Base-by-base conservation (phyloP, 805 yeast genomes). In the Naumovozyma castellii region DNA sequence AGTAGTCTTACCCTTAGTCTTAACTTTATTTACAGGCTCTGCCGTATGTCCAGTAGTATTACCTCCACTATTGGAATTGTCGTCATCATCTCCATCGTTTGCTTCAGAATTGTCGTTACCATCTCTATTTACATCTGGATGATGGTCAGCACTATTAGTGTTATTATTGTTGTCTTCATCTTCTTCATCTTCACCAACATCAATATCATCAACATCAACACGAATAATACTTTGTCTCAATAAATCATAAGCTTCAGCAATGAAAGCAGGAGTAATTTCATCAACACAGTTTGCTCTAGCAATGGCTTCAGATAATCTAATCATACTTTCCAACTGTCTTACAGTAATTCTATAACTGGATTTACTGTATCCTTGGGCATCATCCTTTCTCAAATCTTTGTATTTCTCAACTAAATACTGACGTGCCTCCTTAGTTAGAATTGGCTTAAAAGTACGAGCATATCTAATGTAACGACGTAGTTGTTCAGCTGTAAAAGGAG, bases 271-370 rank as follows among this genome's bases (percentile, higher is more conserved):
- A 0, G 90, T 78, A 39, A 87, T 80, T 46, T 78, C 87, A 47
- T 84, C 92, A 15, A 88, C 84, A 64, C 97, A 88, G 62, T 90
- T 92, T 19, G 97, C 97, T 49, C 95, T 73, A 1, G 98, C 97
- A 62, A 92, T 88, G 1, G 96, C 97, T 60, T 92, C 98, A 3
- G 92, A 79, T 43, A 92, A 71, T 57, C 98, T 75, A 49, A 92
- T 81, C 87, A 88, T 76, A 39, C 92, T 81, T 65, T 90, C 98
- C 54, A 92, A 72, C 59, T 92, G 98, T 69, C 98, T 83, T 28
- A 92, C 98, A 0, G 98, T 92, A 52, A 92, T 92, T 60, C 97
- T 71, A 61, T 90, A 90, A 43, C 95, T 82, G 38, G 86, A 77
- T 56, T 90, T 72, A 40, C 62, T 50, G 38, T 81, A 67, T 1